Conservation (phyloP, 116 monocot genomes). For the Iris pallida region DNA sequence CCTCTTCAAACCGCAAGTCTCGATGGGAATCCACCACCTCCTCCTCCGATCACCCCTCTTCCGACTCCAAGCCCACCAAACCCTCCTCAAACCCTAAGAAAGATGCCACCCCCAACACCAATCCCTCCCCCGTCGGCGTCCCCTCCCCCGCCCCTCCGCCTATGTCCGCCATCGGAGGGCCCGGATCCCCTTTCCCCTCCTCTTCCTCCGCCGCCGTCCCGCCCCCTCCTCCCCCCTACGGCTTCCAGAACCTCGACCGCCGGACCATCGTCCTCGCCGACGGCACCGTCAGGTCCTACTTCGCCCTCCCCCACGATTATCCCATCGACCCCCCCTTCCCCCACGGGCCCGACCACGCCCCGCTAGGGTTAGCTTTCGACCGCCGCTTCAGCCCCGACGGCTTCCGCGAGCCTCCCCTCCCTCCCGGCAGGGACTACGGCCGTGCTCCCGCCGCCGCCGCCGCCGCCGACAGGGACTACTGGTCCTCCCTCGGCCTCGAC, state of each 20-base stretch:
- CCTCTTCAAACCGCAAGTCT: slow-evolving; percentile 19
- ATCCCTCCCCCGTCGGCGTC: slow-evolving; percentile 8
- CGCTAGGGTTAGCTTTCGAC: slow-evolving; percentile 5
- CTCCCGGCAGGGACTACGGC: neutral
- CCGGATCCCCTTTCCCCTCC: slow-evolving; percentile 3
- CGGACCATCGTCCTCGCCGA: slow-evolving; percentile 92
- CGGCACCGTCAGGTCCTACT: slow-evolving; percentile 83
- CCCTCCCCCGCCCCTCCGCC: slow-evolving; percentile 10
- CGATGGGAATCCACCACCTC: slow-evolving; percentile 24
- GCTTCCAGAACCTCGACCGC: slow-evolving; percentile 93
- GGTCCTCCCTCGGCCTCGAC: slow-evolving; percentile 34
- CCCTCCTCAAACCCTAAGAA: neutral
- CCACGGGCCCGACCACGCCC: slow-evolving; percentile 2
- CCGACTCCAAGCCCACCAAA: neutral
- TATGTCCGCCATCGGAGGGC: neutral
- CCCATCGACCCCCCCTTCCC: slow-evolving; percentile 7
- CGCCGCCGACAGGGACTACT: slow-evolving; percentile 30
- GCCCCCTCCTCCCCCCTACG: slow-evolving; percentile 59
- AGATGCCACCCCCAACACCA: neutral
- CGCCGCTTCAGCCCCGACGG: slow-evolving; percentile 32
- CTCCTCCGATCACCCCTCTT: slow-evolving; percentile 7
- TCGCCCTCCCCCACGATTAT: slow-evolving; percentile 78
- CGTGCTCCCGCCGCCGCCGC: neutral
- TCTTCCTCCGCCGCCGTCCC: slow-evolving; percentile 10
- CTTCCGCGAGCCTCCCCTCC: slow-evolving; percentile 15